Evolutionary conservation across 1,139 yeast species (phyloP), one percentile per base, ranked within the genome.

Genomic region (Hemisphaericaspora lyxosophila): DNA sequence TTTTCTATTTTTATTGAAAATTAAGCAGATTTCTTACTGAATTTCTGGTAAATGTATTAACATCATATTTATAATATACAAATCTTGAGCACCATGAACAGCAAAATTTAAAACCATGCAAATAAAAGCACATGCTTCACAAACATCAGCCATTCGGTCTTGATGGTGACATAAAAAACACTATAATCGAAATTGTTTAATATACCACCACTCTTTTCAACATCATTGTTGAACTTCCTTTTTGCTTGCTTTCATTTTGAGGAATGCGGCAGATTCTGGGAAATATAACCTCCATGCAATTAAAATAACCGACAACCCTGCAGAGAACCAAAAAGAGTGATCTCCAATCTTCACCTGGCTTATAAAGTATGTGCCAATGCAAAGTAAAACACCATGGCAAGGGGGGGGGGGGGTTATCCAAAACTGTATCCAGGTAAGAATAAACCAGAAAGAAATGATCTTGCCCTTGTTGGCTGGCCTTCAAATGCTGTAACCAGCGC

Each of bases 301-400:
- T 34, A 67, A 56, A 20, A 66, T 39, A 4, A 64, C 58, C 7
- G 70, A 67, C 14, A 62, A 59, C 18, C 90, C 85, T 18, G 92
- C 80, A 36, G 85, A 78, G 52, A 87, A 84, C 89, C 94, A 85
- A 59, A 81, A 83, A 46, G n/a, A 85, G 67, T 1, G 88, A 75
- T 54, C 94, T 73, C 95, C 95, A 86, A 1, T 76, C 73, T 48
- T 54, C 56, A 20, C 48, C 49, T 4, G 35, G 38, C 78, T 75
- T 40, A 82, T 49, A 78, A 17, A n/a, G 85, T 81, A 46, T 73
- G 67, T 48, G 88, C 87, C 55, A 80, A 85, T 45, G 68, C 68
- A 38, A 71, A 48, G 45, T 54, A 62, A 48, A 65, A 67, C 1
- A 64, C 56, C 33, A 62, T 64, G 0, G 67, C 71, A 26, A 67